Evolutionary conservation across 2,329 filamentous ascomycete genomes (phyloP).

Genomic region (Claviceps arundinis): DNA sequence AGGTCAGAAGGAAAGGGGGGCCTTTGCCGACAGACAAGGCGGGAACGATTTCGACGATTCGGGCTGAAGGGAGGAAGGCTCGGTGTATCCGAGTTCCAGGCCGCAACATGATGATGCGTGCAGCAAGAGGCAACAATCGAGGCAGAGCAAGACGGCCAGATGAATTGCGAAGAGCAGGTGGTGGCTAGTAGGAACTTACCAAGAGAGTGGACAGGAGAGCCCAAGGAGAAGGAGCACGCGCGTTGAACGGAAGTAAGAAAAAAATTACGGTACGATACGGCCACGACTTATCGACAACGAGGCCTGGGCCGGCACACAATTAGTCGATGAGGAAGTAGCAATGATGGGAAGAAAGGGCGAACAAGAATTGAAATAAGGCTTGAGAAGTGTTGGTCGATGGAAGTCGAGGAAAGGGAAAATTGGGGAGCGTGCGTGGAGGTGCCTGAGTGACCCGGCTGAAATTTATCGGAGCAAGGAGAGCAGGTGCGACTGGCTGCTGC

Average conservation of each 20-base stretch:
- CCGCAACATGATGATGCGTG: not conserved
- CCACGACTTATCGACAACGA: slow-evolving; percentile 9
- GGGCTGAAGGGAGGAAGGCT: not conserved
- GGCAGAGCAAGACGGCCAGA: not conserved
- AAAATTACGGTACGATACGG: slow-evolving; percentile 14
- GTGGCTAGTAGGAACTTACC: slow-evolving; percentile 5
- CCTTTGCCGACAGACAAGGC: not conserved
- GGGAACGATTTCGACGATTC: not conserved
- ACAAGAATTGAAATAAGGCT: slow-evolving; percentile 11
- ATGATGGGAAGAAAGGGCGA: slow-evolving; percentile 18
- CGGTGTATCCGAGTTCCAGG: not conserved
- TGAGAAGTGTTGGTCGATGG: slow-evolving; percentile 5
- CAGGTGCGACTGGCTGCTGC: slow-evolving; percentile 14
- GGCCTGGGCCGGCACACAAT: slow-evolving; percentile 6
- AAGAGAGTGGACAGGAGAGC: slow-evolving; percentile 11
- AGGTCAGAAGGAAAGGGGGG: slow-evolving; percentile 11
- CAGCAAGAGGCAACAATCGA: not conserved
- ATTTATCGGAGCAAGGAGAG: slow-evolving; percentile 11
- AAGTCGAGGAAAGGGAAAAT: slow-evolving; percentile 14
- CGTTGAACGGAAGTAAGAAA: slow-evolving; percentile 18
- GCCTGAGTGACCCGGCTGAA: slow-evolving; percentile 4
- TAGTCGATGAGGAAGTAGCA: slow-evolving; percentile 22
- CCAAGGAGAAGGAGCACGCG: slow-evolving; percentile 16
- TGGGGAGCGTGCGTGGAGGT: slow-evolving; percentile 7
- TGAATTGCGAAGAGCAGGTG: slow-evolving; percentile 1